Percentiles rank a stretch among this genome's conserved stretches.
phyloP scores from a whole-genome alignment of 2,329 filamentous ascomycete species.

The Epichloe sibirici region DNA sequence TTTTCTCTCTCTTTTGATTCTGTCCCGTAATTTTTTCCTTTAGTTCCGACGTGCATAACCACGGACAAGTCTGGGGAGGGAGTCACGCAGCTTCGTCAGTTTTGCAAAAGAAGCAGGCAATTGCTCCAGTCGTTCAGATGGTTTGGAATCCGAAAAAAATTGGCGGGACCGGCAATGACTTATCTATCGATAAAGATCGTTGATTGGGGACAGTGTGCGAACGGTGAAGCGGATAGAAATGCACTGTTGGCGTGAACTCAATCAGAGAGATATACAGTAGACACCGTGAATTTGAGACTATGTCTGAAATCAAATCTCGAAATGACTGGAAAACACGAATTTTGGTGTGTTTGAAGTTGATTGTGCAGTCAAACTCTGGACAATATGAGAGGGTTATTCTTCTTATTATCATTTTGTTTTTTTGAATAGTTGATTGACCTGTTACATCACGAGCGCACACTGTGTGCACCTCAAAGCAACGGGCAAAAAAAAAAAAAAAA shows the following conservation, averaged over 20 bases:
- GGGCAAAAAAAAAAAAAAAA: not conserved
- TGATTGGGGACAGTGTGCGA: constrained; percentile 6
- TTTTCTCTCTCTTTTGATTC: not conserved
- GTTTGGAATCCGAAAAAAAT: constrained; percentile 12
- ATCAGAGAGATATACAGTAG: not conserved
- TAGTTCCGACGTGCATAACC: not conserved
- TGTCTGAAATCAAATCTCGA: not conserved
- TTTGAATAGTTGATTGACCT: not conserved
- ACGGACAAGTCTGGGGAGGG: constrained; percentile 3
- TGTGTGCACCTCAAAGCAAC: constrained; percentile 2
- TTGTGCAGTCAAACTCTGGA: too few species aligned
- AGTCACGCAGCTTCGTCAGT: too few species aligned
- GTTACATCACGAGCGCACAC: constrained; percentile 1
- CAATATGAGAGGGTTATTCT: too few species aligned
- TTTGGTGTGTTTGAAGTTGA: too few species aligned
- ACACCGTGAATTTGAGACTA: not conserved
- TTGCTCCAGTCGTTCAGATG: not conserved
- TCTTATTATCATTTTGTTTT: too few species aligned
- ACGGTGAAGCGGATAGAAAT: too few species aligned
- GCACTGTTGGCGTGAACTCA: not conserved
- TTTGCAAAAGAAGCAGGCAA: too few species aligned
- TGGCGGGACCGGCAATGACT: constrained; percentile 11
- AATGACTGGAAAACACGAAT: too few species aligned
- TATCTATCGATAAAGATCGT: constrained; percentile 25
- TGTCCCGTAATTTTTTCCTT: not conserved